A percentile compares a stretch with the other conserved stretches of the same genome.
phyloP scores from a whole-genome alignment of 805 yeast genomes.

The baker's yeast (Saccharomyces cerevisiae) region DNA sequence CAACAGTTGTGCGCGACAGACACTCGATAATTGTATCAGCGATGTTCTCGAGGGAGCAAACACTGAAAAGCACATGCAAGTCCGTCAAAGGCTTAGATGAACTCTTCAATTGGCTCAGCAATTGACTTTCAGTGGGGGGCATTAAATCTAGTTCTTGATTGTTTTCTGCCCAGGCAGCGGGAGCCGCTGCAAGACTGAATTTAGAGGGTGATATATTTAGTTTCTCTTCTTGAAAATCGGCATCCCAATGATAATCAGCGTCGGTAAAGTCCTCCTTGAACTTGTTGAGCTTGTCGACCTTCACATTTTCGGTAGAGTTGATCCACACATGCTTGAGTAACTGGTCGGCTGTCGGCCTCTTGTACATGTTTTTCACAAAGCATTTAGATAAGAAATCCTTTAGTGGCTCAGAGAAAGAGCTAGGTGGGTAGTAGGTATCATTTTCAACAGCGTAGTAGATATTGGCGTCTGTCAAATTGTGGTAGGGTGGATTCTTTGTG shows the following conservation, averaged over 20 bases:
- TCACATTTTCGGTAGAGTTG: background rate
- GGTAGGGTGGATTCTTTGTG: slow-evolving; percentile 83
- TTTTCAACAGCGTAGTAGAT: slow-evolving; percentile 34
- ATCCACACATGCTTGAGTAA: slow-evolving; percentile 55
- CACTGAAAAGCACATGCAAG: slow-evolving; percentile 8
- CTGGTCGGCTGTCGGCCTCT: slow-evolving; percentile 56
- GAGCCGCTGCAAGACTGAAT: background rate
- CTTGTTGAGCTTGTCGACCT: slow-evolving; percentile 13
- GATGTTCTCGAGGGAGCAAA: slow-evolving; percentile 10
- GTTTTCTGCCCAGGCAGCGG: background rate
- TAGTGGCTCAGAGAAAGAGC: slow-evolving; percentile 38
- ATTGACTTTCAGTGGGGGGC: slow-evolving; percentile 3
- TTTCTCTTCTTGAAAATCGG: slow-evolving; percentile 20
- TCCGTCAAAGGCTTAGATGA: slow-evolving; percentile 4
- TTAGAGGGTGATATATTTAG: slow-evolving; percentile 10
- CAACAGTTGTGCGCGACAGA: background rate
- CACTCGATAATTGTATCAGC: slow-evolving; percentile 8
- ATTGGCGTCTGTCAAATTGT: slow-evolving; percentile 38
- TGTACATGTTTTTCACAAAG: slow-evolving; percentile 58
- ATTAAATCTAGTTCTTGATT: slow-evolving; percentile 3
- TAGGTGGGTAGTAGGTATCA: slow-evolving; percentile 32
- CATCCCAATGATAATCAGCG: slow-evolving; percentile 21
- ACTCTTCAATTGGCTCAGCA: background rate
- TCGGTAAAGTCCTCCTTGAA: slow-evolving; percentile 22
- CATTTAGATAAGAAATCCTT: slow-evolving; percentile 64